Evolutionary conservation across 2,329 filamentous ascomycete genomes (phyloP), one percentile per base, ranked within the genome.

Genomic region (Neurospora crassa): DNA sequence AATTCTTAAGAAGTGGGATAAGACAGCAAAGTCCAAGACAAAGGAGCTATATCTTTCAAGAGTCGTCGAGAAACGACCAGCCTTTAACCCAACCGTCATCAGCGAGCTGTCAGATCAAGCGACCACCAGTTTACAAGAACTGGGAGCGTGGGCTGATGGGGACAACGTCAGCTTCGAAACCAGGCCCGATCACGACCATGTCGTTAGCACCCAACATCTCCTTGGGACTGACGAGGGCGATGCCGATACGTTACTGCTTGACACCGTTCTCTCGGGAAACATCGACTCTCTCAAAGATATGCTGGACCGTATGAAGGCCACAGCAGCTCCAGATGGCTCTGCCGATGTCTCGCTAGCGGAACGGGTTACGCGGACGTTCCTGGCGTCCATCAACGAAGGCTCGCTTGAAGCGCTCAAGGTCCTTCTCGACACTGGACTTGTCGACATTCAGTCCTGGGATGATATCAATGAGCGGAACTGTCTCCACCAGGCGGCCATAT

Each of bases 1-100:
- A 81, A 99, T 99, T 72, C 84, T 99, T 74, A 99, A 99, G 83
- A 99, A 99, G 88, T 99, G 96, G 96, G 96, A 99, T 83, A 99
- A 99, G 87, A 97, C 94, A 1, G 97, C 95, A 76, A 99, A 98
- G 86, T 98, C 95, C 69, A 95, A 95, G 81, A 97, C 96, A 72
- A 99, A 99, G 81, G 96, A 98, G 82, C 88, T 98, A 53, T 99
- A 98, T 79, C 89, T 99, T 43, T 96, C 96, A 11, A 88, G 96
- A 72, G 96, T 96, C 10, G 95, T 99, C 74, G 96, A 99, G 81
- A 94, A 98, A 8, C 96, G 98, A 78, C 96, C 96, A 7, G 98
- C 96, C 81, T 99, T 98, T 86, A 98, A 99, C 81, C 91, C 95
- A 67, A 93, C 96, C 75, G 94, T 98, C 76, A 97, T 99, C 78